phyloP scores from a whole-genome alignment of 2,329 filamentous ascomycete genomes.

The Dothideomycetidae sp. region DNA sequence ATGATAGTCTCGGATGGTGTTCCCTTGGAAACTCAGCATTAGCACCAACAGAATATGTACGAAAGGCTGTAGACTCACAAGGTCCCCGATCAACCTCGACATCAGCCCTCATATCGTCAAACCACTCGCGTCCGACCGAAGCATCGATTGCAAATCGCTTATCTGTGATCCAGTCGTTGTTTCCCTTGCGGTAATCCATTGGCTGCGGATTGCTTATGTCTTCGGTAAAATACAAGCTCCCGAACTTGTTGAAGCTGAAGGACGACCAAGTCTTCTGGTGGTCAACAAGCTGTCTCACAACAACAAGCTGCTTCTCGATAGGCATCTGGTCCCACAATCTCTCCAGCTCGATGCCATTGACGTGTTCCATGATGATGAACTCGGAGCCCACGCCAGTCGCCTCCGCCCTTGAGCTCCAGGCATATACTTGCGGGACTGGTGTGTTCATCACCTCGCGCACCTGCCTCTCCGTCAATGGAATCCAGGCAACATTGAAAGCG shows the following conservation, averaged over 20 bases:
- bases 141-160: slow-evolving; percentile 1
- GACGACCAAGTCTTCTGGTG: slow-evolving; percentile 18
- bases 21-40: slow-evolving; percentile 16
- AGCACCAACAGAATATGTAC: neutral
- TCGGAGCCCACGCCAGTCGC: slow-evolving; percentile 21
- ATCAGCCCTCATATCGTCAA: neutral
- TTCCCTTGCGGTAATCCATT: neutral
- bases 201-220: slow-evolving; percentile 15
- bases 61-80: slow-evolving; percentile 3
- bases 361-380: slow-evolving; percentile 26
- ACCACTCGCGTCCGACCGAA: neutral
- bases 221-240: slow-evolving; percentile 24
- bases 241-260: slow-evolving; percentile 18
- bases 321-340: slow-evolving; percentile 21
- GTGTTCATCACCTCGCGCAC: slow-evolving; percentile 19
- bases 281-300: slow-evolving; percentile 19
- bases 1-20: slow-evolving; percentile 20
- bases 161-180: neutral
- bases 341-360: slow-evolving; percentile 21
- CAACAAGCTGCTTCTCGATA: slow-evolving; percentile 14
- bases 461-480: slow-evolving; percentile 11
- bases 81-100: slow-evolving; percentile 5
- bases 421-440: slow-evolving; percentile 22
- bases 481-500: neutral
- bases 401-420: slow-evolving; percentile 21